Evolutionary conservation across 352 stramenopile genomes (phyloP).

Genomic region (Pythium apleroticum): DNA sequence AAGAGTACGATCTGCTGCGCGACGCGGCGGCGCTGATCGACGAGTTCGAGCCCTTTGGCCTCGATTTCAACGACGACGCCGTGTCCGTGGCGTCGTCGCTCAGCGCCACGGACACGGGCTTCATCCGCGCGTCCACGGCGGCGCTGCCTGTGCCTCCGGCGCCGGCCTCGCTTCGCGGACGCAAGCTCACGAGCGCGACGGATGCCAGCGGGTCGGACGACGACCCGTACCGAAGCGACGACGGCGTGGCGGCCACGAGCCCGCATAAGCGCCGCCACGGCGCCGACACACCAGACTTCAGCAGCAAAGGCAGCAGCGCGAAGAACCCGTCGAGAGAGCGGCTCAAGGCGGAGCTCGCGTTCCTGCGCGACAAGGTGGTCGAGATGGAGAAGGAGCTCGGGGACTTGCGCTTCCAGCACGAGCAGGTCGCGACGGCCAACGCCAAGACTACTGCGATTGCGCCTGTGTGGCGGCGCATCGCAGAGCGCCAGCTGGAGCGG

Average conservation of each 20-base stretch:
- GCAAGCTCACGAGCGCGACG: not conserved
- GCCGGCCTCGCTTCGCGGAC: not conserved
- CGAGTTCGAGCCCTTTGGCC: conserved; percentile 21
- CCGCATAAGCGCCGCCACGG: not conserved
- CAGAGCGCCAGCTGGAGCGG: conserved; percentile 41
- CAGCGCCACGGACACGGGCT: conserved; percentile 21
- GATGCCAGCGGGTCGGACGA: conserved; percentile 19
- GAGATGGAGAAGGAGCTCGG: conserved; percentile 43
- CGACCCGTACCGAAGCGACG: conserved; percentile 23
- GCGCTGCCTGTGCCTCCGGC: conserved; percentile 12
- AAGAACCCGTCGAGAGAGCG: conserved; percentile 49
- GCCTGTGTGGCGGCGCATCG: conserved; percentile 51
- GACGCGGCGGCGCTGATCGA: conserved; percentile 26
- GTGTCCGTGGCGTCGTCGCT: not conserved
- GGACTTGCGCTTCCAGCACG: conserved; percentile 27
- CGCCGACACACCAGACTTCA: not conserved
- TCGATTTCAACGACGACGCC: conserved; percentile 21
- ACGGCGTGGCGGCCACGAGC: not conserved
- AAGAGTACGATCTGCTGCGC: conserved; percentile 27
- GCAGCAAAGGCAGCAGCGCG: not conserved
- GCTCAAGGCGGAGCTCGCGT: conserved; percentile 47
- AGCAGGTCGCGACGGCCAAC: conserved; percentile 24
- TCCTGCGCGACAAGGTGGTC: conserved; percentile 39
- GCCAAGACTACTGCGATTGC: conserved; percentile 27
- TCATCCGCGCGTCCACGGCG: conserved; percentile 25